Percentiles rank a stretch among this genome's conserved stretches.
These are phyloP conservation scores for Cenchrus americanus DNA, from an alignment of 176 grass and related monocot genomes.

Conservation along the genomic window DNA sequence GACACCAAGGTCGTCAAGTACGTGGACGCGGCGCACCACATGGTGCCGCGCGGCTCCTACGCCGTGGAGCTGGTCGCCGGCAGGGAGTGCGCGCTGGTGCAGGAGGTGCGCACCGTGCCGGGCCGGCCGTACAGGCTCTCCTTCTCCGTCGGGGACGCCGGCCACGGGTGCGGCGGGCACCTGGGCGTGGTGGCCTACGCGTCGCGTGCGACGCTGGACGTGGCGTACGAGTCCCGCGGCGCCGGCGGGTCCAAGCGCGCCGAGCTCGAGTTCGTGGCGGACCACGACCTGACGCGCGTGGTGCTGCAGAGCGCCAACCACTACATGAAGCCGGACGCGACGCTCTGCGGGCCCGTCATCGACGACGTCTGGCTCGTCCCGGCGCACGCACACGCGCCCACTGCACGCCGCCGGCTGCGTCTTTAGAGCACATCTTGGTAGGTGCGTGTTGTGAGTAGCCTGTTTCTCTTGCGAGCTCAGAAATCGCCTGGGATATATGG, in stretches of 20 bases:
- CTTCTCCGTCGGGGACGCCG: slow-evolving; percentile 49
- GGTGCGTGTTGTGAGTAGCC: neutral
- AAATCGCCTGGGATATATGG: neutral
- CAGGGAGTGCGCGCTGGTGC: slow-evolving; percentile 49
- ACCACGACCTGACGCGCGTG: slow-evolving; percentile 27
- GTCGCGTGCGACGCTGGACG: neutral
- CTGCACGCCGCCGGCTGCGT: slow-evolving; percentile 32
- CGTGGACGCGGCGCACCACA: slow-evolving; percentile 59
- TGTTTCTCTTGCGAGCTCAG: no score
- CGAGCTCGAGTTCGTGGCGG: slow-evolving; percentile 47
- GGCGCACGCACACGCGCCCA: neutral
- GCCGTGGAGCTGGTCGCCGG: slow-evolving; percentile 67
- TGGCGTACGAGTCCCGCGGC: slow-evolving; percentile 47
- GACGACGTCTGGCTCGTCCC: slow-evolving; percentile 34
- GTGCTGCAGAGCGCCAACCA: slow-evolving; percentile 46
- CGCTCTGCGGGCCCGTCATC: slow-evolving; percentile 51
- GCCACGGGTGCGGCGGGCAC: slow-evolving; percentile 38
- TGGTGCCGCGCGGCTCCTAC: slow-evolving; percentile 45
- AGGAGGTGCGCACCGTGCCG: slow-evolving; percentile 44
- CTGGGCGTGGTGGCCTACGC: slow-evolving; percentile 52
- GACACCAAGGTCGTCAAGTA: slow-evolving; percentile 60
- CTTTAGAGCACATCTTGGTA: neutral
- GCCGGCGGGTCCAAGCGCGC: slow-evolving; percentile 43
- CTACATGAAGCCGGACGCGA: slow-evolving; percentile 29
- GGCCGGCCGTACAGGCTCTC: slow-evolving; percentile 36